A percentile compares a stretch with the other conserved stretches of the same genome.
Evolutionary conservation across 2,329 filamentous ascomycete genomes (phyloP).

Genomic region (Xylariaceae sp.): DNA sequence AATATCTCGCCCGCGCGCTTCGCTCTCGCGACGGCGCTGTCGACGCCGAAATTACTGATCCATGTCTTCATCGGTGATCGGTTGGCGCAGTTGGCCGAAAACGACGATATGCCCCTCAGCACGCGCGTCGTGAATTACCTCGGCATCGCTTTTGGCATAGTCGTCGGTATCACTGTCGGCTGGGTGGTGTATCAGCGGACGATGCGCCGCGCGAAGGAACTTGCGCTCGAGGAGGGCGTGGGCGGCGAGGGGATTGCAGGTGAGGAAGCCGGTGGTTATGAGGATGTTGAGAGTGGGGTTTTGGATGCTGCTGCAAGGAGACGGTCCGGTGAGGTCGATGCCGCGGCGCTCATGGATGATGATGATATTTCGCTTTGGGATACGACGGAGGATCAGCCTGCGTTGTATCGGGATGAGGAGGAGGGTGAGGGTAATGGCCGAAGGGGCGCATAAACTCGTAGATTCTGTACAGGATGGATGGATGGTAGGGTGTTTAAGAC

Average conservation of each 20-base stretch:
- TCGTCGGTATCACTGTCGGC: constrained; percentile 70
- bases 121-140: constrained; percentile 80
- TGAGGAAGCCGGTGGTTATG: constrained; percentile 31
- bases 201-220: constrained; percentile 56
- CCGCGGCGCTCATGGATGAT: constrained; percentile 52
- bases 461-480: not conserved
- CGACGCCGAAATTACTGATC: constrained; percentile 81
- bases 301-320: constrained; percentile 27
- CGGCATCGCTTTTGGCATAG: constrained; percentile 66
- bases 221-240: constrained; percentile 42
- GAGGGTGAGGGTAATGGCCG: not conserved
- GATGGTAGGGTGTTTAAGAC: too few relatives aligned
- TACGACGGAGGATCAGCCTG: constrained; percentile 8
- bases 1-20: constrained; percentile 74
- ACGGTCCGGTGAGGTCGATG: constrained; percentile 40
- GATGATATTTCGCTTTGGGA: constrained; percentile 58
- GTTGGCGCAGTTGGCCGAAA: constrained; percentile 76
- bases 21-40: constrained; percentile 73
- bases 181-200: constrained; percentile 77
- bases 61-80: constrained; percentile 88
- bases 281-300: constrained; percentile 42
- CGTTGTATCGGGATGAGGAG: constrained; percentile 16
- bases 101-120: constrained; percentile 72
- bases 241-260: constrained; percentile 5
- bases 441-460: not conserved